Percentiles rank a stretch among this genome's conserved stretches.
These are phyloP conservation scores for Cercospora sp. DNA, from an alignment of 2,329 filamentous ascomycete genomes.

Conservation along the genomic window DNA sequence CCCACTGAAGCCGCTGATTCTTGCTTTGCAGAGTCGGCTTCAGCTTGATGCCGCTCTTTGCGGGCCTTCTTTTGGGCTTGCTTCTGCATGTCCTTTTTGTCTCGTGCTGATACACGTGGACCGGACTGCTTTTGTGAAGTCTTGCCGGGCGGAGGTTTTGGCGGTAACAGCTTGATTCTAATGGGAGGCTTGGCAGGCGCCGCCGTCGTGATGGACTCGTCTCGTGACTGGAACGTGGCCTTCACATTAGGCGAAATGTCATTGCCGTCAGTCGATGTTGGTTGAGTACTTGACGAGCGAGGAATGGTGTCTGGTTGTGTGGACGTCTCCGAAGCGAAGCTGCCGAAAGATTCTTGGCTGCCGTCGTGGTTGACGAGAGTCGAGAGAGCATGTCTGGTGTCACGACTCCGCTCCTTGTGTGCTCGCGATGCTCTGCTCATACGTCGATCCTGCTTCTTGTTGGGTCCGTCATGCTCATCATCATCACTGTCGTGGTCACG, in stretches of 20 bases:
- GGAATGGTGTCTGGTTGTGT: constrained; percentile 34
- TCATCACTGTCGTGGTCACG: constrained; percentile 55
- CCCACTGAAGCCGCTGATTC: constrained; percentile 31
- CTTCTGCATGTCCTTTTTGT: constrained; percentile 44
- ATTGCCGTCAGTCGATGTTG: constrained; percentile 23
- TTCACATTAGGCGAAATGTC: constrained; percentile 20
- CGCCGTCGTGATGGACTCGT: constrained; percentile 13
- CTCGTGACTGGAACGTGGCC: not conserved
- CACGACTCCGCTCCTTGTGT: constrained; percentile 29
- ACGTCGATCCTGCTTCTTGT: constrained; percentile 53
- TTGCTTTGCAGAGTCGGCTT: constrained; percentile 20
- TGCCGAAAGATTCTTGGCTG: constrained; percentile 40
- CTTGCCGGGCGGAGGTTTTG: constrained; percentile 37
- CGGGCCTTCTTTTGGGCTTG: constrained; percentile 45
- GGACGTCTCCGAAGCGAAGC: constrained; percentile 37
- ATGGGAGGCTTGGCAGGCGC: constrained; percentile 29
- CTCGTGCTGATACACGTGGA: constrained; percentile 40
- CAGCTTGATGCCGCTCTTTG: constrained; percentile 41
- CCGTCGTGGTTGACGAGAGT: constrained; percentile 35
- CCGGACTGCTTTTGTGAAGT: constrained; percentile 39
- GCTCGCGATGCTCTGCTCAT: constrained; percentile 48
- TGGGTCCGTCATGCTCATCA: constrained; percentile 49
- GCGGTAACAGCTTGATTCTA: constrained; percentile 40
- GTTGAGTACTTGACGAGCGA: constrained; percentile 25
- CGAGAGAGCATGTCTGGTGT: constrained; percentile 36